Evolutionary conservation across 768 basidiomycete genomes (phyloP), one percentile per base, ranked within the genome.

Genomic region (Coprinopsis cinerea): DNA sequence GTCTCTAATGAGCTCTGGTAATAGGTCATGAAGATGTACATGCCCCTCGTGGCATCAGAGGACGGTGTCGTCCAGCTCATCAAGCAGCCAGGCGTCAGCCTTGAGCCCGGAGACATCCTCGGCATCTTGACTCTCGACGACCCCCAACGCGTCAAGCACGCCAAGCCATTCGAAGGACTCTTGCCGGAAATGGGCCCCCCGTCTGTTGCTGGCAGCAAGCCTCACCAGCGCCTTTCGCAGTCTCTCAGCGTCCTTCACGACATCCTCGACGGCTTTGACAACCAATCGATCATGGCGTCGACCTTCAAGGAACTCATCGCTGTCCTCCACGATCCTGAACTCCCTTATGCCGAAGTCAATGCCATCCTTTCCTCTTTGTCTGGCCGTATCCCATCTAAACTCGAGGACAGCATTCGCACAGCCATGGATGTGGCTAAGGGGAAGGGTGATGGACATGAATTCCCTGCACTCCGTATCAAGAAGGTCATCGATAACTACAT

Each of bases 11-110:
- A 11, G 9, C 36, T 39, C n/a, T n/a, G n/a, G n/a, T n/a, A n/a
- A 10, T 18, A 88, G 86, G 89, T 92, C 53, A 94, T 96, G 92
- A 97, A 99, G 74, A 99, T 98, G 96, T 96, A 96, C 68, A 96
- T 99, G 95, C 93, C 93, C 2, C 81, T 99, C 48, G 83, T 91
- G 48, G 92, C 93, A 4, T 80, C 87, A 2, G 96, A 99, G 65
- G 92, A 95, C 64, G 96, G 96, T 60, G 77, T 85, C 40, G 85
- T 94, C 15, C 93, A 95, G 59, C 82, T 98, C 59, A 91, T 98
- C 68, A 99, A 98, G 70, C 96, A 99, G 65, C 91, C 96, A 49
- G 96, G 96, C 59, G 91, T 94, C 62, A 93, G 91, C 56, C 80
- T 99, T 48, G 91, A 95, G 55, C 92, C 94, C 11, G 96, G 96